Conservation (phyloP, 2,329 filamentous ascomycete genomes). For the Paecilomyces niveus region DNA sequence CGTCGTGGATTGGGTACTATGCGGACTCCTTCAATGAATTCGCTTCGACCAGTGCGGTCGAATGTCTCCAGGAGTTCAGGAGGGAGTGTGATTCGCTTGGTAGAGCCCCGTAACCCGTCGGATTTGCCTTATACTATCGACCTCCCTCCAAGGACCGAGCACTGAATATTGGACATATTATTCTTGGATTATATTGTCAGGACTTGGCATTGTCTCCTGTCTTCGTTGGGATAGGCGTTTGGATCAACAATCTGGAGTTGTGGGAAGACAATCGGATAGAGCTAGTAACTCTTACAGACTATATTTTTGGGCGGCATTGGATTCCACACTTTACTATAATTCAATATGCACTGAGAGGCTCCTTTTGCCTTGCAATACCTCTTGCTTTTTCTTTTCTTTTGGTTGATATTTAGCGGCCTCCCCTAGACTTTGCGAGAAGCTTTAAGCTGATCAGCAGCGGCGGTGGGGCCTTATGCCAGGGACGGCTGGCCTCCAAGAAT, state of each 20-base stretch:
- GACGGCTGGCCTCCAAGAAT: background rate
- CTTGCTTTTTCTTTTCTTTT: background rate
- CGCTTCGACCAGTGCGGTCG: constrained; percentile 26
- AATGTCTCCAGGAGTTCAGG: constrained; percentile 25
- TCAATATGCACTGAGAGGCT: background rate
- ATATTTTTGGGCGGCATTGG: background rate
- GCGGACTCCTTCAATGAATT: constrained; percentile 28
- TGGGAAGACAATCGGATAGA: background rate
- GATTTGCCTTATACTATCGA: constrained; percentile 30
- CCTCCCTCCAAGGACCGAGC: constrained; percentile 8
- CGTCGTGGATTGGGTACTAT: constrained; percentile 6
- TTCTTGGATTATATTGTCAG: background rate
- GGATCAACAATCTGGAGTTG: background rate
- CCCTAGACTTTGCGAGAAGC: background rate
- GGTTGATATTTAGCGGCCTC: background rate
- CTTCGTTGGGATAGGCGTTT: background rate
- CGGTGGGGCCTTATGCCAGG: background rate
- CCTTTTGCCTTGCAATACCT: background rate
- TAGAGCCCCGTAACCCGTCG: constrained; percentile 19
- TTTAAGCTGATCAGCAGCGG: background rate
- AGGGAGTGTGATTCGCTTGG: constrained; percentile 34
- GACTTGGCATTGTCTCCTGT: background rate
- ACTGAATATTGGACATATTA: constrained; percentile 2
- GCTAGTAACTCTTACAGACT: background rate
- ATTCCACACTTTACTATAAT: background rate